Evolutionary conservation across 2,329 filamentous ascomycete genomes (phyloP).

Genomic region (Calcarisporium arbuscula): DNA sequence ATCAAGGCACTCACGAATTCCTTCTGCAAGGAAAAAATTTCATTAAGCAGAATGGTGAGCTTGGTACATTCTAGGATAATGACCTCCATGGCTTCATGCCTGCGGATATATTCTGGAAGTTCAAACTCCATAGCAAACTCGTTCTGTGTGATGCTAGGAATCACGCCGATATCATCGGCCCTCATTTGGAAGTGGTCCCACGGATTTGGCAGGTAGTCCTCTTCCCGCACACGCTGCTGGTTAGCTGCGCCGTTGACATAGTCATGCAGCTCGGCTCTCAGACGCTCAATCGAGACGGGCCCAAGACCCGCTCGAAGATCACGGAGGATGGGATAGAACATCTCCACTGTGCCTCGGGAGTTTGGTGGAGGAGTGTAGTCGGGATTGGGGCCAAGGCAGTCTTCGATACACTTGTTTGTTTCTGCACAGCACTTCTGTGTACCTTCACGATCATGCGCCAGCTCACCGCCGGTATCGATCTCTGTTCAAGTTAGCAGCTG

Average conservation of each 20-base stretch:
- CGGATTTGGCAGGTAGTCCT: constrained; percentile 1
- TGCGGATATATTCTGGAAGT: constrained; percentile 4
- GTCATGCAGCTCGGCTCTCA: constrained; percentile 2
- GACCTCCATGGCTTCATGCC: constrained; percentile 5
- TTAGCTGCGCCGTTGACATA: constrained; percentile 1
- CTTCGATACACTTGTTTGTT: constrained; percentile 4
- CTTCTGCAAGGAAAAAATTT: constrained; percentile 4
- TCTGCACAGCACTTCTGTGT: constrained; percentile 4
- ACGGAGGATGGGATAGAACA: constrained; percentile 4
- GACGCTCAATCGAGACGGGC: background rate
- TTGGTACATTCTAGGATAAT: constrained; percentile 7
- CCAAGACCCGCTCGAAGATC: constrained; percentile 5
- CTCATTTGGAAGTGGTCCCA: constrained; percentile 3
- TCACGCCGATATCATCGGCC: background rate
- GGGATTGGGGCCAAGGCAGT: constrained; percentile 3
- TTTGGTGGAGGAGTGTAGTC: constrained; percentile 1
- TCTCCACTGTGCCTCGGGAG: constrained; percentile 3
- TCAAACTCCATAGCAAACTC: constrained; percentile 5
- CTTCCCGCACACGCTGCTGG: background rate
- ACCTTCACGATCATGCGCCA: constrained; percentile 2
- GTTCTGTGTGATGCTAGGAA: constrained; percentile 1
- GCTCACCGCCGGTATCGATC: constrained; percentile 7
- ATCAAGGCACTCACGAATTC: constrained; percentile 7
- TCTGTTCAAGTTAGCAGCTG: constrained; percentile 1
- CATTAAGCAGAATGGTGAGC: constrained; percentile 4